Conservation (phyloP, 2,329 filamentous ascomycete species). For the Chaetomium globosum region DNA sequence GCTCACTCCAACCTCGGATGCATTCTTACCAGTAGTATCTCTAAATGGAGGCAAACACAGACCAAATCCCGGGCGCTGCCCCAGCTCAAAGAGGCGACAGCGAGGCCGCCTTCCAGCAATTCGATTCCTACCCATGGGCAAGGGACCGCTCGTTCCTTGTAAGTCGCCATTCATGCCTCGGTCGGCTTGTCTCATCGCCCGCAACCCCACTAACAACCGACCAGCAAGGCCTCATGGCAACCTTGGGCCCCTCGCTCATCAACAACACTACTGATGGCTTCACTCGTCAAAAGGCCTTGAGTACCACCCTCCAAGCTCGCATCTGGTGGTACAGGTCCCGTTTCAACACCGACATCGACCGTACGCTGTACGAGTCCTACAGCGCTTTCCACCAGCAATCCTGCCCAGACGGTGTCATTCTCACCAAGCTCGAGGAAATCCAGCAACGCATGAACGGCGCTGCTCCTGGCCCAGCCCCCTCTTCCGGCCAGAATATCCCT, state of each 20-base stretch:
- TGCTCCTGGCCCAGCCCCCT: background rate
- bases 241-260: constrained; percentile 33
- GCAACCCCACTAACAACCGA: constrained; percentile 14
- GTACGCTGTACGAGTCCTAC: constrained; percentile 31
- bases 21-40: constrained; percentile 16
- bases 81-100: constrained; percentile 9
- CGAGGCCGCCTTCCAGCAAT: constrained; percentile 56
- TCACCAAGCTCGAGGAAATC: constrained; percentile 35
- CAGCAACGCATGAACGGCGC: constrained; percentile 33
- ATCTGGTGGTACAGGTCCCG: constrained; percentile 38
- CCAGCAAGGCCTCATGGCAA: constrained; percentile 36
- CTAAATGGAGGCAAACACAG: constrained; percentile 18
- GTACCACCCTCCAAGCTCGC: constrained; percentile 66
- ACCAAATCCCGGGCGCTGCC: background rate
- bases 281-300: constrained; percentile 41
- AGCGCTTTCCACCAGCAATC: constrained; percentile 14
- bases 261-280: constrained; percentile 26
- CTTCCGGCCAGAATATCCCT: constrained; percentile 27
- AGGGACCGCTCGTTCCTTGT: constrained; percentile 70
- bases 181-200: background rate
- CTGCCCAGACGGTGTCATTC: constrained; percentile 32
- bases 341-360: constrained; percentile 32
- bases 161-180: constrained; percentile 26
- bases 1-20: background rate
- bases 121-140: constrained; percentile 69